Conservation (phyloP, 2,329 filamentous ascomycete genomes). For the Ceratocystis cacaofunesta region DNA sequence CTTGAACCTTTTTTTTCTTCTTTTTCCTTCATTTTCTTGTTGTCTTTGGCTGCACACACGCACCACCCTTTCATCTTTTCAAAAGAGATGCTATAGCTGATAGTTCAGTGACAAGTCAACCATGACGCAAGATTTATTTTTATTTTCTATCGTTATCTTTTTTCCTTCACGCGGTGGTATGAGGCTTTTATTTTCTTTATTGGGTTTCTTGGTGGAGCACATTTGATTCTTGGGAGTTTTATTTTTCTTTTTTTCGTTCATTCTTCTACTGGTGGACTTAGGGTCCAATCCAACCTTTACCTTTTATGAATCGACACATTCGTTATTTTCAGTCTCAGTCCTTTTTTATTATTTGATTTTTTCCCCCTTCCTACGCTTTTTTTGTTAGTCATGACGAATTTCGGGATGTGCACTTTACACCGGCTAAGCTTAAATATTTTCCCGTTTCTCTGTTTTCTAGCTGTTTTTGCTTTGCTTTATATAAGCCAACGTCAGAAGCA, state of each 20-base stretch:
- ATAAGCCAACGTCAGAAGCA: background rate
- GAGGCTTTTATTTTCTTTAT: slow-evolving; percentile 11
- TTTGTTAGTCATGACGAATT: slow-evolving; percentile 8
- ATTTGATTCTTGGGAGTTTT: slow-evolving; percentile 12
- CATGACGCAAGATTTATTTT: background rate
- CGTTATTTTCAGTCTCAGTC: slow-evolving; percentile 4
- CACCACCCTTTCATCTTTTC: background rate
- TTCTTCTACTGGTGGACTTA: slow-evolving; percentile 2
- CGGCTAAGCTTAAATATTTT: slow-evolving; percentile 7
- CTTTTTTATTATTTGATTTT: slow-evolving; percentile 4
- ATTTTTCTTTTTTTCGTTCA: slow-evolving; percentile 2
- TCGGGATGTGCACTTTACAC: slow-evolving; percentile 4
- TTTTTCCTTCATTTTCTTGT: slow-evolving; percentile 7
- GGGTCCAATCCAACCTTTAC: slow-evolving; percentile 4
- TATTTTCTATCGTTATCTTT: slow-evolving; percentile 11
- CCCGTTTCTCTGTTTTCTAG: background rate
- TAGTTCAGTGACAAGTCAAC: background rate
- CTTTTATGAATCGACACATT: slow-evolving; percentile 7
- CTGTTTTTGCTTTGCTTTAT: background rate
- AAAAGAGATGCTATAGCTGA: background rate
- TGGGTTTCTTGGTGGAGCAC: slow-evolving; percentile 10
- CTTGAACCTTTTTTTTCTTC: background rate
- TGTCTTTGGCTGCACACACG: background rate
- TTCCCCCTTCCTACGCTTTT: background rate
- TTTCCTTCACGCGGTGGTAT: slow-evolving; percentile 15